A percentile compares a stretch with the other conserved stretches of the same genome.
These are phyloP conservation scores for Penicillium aurantiogriseum DNA, from an alignment of 2,329 filamentous ascomycete genomes.

Conservation along the genomic window DNA sequence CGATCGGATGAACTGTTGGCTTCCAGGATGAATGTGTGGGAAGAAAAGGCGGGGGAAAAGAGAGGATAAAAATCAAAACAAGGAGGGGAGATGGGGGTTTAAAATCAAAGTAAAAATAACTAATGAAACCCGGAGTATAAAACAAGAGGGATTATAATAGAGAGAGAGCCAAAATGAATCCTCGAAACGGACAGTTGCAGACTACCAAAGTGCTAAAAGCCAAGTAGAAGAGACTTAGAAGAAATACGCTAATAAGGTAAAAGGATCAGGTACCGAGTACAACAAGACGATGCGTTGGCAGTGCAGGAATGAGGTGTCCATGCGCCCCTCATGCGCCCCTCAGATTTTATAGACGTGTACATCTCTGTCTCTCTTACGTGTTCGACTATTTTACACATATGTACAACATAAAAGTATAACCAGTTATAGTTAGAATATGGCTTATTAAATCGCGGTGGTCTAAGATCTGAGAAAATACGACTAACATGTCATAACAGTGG, in stretches of 20 bases:
- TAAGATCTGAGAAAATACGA: background rate
- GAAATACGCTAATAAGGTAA: no score
- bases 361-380: background rate
- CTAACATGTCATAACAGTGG: background rate
- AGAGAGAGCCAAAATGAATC: constrained; percentile 12
- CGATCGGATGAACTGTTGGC: constrained; percentile 10
- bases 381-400: background rate
- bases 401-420: background rate
- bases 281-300: constrained; percentile 29
- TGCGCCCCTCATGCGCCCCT: constrained; percentile 29
- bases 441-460: background rate
- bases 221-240: constrained; percentile 3
- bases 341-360: constrained; percentile 14
- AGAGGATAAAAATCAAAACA: background rate
- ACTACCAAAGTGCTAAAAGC: constrained; percentile 9
- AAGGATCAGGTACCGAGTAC: constrained; percentile 20
- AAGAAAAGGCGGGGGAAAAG: constrained; percentile 5
- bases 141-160: constrained; percentile 2
- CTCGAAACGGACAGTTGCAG: constrained; percentile 35
- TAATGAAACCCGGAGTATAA: constrained; percentile 3
- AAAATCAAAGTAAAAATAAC: constrained; percentile 7
- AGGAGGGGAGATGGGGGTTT: constrained; percentile 6
- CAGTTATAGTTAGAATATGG: no score
- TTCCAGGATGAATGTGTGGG: constrained; percentile 19
- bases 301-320: constrained; percentile 34